Percentiles rank a stretch among this genome's conserved stretches.
Evolutionary conservation across 768 basidiomycete species (phyloP).

Genomic region (Leccinum boreale): DNA sequence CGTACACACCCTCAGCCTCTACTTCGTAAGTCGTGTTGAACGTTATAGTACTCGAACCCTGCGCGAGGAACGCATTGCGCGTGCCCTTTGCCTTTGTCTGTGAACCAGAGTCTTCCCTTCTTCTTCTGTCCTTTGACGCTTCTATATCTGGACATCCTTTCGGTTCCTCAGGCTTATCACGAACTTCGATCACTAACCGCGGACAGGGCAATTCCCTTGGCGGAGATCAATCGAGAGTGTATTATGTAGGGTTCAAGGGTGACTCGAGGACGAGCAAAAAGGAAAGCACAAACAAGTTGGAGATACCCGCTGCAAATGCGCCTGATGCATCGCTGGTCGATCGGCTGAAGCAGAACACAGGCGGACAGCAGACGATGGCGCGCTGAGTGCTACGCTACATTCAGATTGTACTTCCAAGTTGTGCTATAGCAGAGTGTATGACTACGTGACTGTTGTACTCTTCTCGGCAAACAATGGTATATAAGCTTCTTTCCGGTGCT

Average conservation of each 20-base stretch:
- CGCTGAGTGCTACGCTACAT: slow-evolving; percentile 25
- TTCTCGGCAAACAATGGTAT: too few relatives aligned
- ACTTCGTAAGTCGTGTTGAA: slow-evolving; percentile 61
- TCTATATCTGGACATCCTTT: slow-evolving; percentile 16
- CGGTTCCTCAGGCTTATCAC: slow-evolving; percentile 12
- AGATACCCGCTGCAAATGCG: slow-evolving; percentile 77
- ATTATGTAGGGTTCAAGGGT: slow-evolving; percentile 83
- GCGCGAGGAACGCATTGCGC: not conserved
- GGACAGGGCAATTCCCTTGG: slow-evolving; percentile 64
- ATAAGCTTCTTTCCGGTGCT: too few relatives aligned
- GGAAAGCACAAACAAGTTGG: slow-evolving; percentile 60
- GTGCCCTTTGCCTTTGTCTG: slow-evolving; percentile 15
- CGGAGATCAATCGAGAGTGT: slow-evolving; percentile 62
- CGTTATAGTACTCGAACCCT: slow-evolving; percentile 3
- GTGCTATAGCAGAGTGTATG: slow-evolving; percentile 4
- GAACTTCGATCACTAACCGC: slow-evolving; percentile 2
- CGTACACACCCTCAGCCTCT: slow-evolving; percentile 68
- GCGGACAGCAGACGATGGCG: slow-evolving; percentile 63
- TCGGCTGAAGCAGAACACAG: slow-evolving; percentile 52
- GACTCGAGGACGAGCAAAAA: slow-evolving; percentile 53
- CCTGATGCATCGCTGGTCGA: slow-evolving; percentile 70
- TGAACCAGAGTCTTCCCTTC: not conserved
- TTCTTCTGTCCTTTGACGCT: slow-evolving; percentile 17
- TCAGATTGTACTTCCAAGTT: not conserved
- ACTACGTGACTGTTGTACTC: not conserved